phyloP scores from a whole-genome alignment of 2,329 filamentous ascomycete genomes.

The Colletotrichum kahawae region DNA sequence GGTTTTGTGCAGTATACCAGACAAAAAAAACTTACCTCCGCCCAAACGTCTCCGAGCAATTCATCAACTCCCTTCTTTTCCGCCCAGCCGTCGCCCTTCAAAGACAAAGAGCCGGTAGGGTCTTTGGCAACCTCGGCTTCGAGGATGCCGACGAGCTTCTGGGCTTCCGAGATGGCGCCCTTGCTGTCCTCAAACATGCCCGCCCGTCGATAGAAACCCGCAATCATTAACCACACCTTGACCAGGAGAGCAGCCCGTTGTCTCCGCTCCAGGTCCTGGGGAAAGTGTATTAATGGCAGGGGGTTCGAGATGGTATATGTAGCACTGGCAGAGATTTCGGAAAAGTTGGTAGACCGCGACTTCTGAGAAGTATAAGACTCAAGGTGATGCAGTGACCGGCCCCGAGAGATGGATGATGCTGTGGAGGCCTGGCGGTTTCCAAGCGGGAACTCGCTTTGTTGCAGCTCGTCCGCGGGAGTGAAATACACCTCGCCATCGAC shows the following conservation, averaged over 20 bases:
- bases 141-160: conserved; percentile 73
- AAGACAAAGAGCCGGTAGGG: conserved; percentile 64
- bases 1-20: neutral
- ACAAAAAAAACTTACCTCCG: conserved; percentile 66
- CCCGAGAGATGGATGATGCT: conserved; percentile 46
- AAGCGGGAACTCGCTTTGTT: conserved; percentile 47
- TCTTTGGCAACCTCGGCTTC: conserved; percentile 71
- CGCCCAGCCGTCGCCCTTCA: conserved; percentile 75
- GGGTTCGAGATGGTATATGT: conserved; percentile 51
- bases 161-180: conserved; percentile 81
- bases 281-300: conserved; percentile 58
- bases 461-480: conserved; percentile 50
- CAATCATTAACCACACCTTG: conserved; percentile 89
- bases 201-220: conserved; percentile 85
- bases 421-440: conserved; percentile 44
- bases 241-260: conserved; percentile 64
- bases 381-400: conserved; percentile 47
- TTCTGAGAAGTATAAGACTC: conserved; percentile 50
- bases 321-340: conserved; percentile 43
- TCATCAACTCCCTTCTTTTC: conserved; percentile 82
- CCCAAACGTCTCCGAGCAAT: conserved; percentile 82
- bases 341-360: conserved; percentile 43
- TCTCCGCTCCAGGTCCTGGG: conserved; percentile 56
- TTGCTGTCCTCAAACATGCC: conserved; percentile 79
- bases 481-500: conserved; percentile 58